Evolutionary conservation across 169 alveolate genomes (phyloP).

Genomic region (Plasmodium vivax): DNA sequence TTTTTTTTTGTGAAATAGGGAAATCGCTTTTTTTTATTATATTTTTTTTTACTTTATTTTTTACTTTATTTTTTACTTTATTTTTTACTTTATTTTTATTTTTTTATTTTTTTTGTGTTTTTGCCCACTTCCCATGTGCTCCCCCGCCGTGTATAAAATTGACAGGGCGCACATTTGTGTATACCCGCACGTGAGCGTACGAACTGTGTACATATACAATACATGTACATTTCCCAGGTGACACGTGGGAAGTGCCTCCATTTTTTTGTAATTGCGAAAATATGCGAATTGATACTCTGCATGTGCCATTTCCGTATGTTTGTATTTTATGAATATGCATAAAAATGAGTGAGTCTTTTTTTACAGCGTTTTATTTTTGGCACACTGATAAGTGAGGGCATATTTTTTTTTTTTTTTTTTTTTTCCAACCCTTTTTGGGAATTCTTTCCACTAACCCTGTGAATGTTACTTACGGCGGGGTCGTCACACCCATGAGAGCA

Average conservation of each 20-base stretch:
- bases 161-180: neutral
- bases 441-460: neutral
- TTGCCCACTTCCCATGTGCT: neutral
- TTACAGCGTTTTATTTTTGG: neutral
- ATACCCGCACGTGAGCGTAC: neutral
- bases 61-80: no score
- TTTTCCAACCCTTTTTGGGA: neutral
- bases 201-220: neutral
- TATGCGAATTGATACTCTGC: neutral
- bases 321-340: constrained; percentile 15
- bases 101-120: neutral
- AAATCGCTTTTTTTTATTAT: neutral
- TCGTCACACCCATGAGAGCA: neutral
- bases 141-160: neutral
- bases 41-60: no score
- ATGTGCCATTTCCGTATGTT: neutral
- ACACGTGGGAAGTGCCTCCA: neutral
- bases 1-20: neutral
- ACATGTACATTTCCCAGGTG: neutral
- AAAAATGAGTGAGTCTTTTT: neutral
- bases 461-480: neutral
- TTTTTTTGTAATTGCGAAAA: constrained; percentile 10
- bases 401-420: neutral
- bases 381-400: constrained; percentile 6
- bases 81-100: no score